Evolutionary conservation across 2,329 filamentous ascomycete genomes (phyloP), one percentile per base, ranked within the genome.

Genomic region (Colletotrichum karsti): DNA sequence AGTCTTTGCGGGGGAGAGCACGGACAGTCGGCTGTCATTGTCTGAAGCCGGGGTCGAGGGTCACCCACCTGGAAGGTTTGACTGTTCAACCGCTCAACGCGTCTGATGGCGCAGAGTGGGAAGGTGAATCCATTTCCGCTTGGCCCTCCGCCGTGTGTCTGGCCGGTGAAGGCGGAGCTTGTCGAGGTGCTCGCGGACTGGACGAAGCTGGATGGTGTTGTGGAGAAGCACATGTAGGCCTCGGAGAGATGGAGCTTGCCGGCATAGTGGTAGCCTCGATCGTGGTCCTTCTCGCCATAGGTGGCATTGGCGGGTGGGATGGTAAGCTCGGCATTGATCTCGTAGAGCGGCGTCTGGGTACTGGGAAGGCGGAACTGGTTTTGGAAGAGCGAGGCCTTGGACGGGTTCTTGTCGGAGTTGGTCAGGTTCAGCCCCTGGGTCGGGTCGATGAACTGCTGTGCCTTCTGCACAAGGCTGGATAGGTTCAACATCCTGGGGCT

Each of bases 41-140:
- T 18, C 59, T 30, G 7, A 51, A 51, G 20, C 37, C 13, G 44
- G 37, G 37, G 37, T 41, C 33, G 58, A 44, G 20, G 54, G 44
- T 7, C 33, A 59, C 48, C n/a, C 81, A 90, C 87, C 81, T 91
- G 89, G 77, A 97, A 96, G 72, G 91, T 96, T 75, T 97, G 93
- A 75, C 94, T 98, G 76, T 97, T 95, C 63, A 99, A 84, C 64
- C 96, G 88, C 83, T 99, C 96, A 22, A 99, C 96, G 57, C 95
- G 88, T 70, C 96, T 88, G 74, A 99, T 95, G 58, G 94, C 93
- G 79, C 93, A 98, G 22, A 99, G 87, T 5, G 96, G 96, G 62
- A 98, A 90, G 2, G 93, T 98, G 79, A 99, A 98, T 68, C 96
- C 96, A 84, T 98, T 98, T 41, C 95, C 95, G 62, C 93, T 93